Percentiles rank a stretch among this genome's conserved stretches.
Conservation (phyloP, 768 basidiomycete genomes). For the Mycena kentingensis region DNA sequence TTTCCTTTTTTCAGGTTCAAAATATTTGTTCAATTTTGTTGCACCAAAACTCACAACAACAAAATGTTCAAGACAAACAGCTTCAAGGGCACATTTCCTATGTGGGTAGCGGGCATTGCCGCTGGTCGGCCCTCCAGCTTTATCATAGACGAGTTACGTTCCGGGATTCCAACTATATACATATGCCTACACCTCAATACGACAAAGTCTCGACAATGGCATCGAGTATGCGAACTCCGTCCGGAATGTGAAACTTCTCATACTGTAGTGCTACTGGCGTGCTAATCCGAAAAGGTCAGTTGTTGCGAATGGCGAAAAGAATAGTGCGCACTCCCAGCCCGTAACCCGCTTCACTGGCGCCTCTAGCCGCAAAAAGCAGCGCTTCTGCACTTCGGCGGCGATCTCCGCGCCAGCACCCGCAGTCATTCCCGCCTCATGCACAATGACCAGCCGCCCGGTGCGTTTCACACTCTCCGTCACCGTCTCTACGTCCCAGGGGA, state of each 20-base stretch:
- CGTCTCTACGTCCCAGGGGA: conserved; percentile 87
- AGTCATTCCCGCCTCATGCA: conserved; percentile 89
- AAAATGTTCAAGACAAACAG: too few relatives aligned
- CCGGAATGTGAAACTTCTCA: conserved; percentile 93
- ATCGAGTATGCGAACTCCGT: conserved; percentile 80
- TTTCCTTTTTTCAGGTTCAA: too few relatives aligned
- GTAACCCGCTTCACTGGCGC: conserved; percentile 86
- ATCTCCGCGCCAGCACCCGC: conserved; percentile 92
- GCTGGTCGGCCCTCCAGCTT: too few relatives aligned
- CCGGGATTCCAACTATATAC: too few relatives aligned
- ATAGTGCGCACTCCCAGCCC: conserved; percentile 86
- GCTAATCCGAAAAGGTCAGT: conserved; percentile 39
- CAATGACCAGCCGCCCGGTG: conserved; percentile 83
- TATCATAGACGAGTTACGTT: too few relatives aligned
- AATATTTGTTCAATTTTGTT: too few relatives aligned
- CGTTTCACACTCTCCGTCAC: conserved; percentile 80
- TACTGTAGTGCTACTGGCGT: conserved; percentile 83
- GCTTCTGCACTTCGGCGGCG: conserved; percentile 85
- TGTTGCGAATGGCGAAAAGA: not conserved
- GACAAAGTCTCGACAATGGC: conserved; percentile 80
- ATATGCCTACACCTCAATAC: too few relatives aligned
- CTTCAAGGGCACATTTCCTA: too few relatives aligned
- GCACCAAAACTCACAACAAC: too few relatives aligned
- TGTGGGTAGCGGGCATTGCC: too few relatives aligned
- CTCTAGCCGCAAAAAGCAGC: conserved; percentile 84